Percentiles rank a stretch among this genome's conserved stretches.
Evolutionary conservation across 73 alveolate species (phyloP).

Genomic region (Paramecium pentaurelia): DNA sequence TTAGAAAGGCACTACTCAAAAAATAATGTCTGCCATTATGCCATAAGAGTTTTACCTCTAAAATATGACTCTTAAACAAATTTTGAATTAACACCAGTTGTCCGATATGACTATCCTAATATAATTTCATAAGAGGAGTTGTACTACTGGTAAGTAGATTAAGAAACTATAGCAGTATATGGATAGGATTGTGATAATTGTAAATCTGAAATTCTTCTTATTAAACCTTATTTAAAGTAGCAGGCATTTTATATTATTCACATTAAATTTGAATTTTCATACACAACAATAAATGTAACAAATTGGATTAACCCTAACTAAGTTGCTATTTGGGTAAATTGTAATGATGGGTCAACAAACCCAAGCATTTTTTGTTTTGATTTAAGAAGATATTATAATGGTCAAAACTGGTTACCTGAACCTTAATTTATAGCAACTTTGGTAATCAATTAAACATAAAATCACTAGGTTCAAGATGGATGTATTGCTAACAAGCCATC

Average conservation of each 20-base stretch:
- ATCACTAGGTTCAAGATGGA: neutral
- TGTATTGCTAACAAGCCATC: neutral
- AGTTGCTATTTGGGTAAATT: slow-evolving; percentile 9
- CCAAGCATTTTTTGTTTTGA: neutral
- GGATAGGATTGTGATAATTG: neutral
- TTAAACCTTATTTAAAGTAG: neutral
- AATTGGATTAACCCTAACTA: neutral
- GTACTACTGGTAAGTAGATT: neutral
- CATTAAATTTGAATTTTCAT: neutral
- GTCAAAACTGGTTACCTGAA: neutral
- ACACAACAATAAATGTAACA: neutral
- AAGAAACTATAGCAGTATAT: neutral
- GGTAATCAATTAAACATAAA: neutral
- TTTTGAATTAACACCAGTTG: neutral
- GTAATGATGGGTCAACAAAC: neutral
- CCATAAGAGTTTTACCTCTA: neutral
- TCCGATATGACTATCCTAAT: neutral
- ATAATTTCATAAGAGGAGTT: neutral
- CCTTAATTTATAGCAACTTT: neutral
- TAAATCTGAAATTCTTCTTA: neutral
- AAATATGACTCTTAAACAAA: neutral
- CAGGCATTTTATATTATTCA: neutral
- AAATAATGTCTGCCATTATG: neutral
- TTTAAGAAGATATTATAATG: slow-evolving; percentile 2
- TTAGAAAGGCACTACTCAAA: neutral